A percentile compares a stretch with the other conserved stretches of the same genome.
Conservation (phyloP, 2,329 filamentous ascomycete genomes). For the Lasiodiplodia sp. region DNA sequence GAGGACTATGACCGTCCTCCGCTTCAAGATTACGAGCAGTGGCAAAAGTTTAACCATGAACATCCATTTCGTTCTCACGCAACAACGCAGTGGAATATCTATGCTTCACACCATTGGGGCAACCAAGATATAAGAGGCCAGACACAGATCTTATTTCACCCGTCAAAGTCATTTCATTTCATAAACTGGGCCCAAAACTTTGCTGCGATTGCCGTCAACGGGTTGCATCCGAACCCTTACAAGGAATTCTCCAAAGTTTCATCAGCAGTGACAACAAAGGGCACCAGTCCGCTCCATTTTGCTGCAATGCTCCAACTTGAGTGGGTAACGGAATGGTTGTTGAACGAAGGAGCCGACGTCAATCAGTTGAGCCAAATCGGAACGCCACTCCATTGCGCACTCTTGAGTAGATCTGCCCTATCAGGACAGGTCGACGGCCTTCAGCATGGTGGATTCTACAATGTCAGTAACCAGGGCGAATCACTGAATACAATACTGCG, state of each 20-base stretch:
- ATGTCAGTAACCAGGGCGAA: too few species aligned
- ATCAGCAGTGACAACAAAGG: neutral
- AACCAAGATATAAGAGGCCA: neutral
- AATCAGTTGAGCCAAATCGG: neutral
- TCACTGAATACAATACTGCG: rapidly evolving
- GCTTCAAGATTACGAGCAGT: neutral
- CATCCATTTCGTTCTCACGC: neutral
- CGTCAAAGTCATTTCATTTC: neutral
- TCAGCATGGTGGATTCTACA: too few species aligned
- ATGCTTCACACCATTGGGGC: neutral
- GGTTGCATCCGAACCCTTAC: too few species aligned
- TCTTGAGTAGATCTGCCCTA: neutral
- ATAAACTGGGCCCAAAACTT: neutral
- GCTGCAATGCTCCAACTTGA: neutral
- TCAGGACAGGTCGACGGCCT: neutral
- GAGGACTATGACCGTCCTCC: neutral
- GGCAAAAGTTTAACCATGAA: neutral
- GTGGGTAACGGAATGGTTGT: neutral
- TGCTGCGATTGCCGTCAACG: too few species aligned
- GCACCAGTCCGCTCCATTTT: neutral
- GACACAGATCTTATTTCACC: neutral
- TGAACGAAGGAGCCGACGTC: neutral
- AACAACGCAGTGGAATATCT: rapidly evolving
- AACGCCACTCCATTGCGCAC: neutral
- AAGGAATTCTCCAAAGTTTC: neutral